Evolutionary conservation across 495 filamentous ascomycete genomes (phyloP).

Genomic region (Talaromyces proteolyticus): DNA sequence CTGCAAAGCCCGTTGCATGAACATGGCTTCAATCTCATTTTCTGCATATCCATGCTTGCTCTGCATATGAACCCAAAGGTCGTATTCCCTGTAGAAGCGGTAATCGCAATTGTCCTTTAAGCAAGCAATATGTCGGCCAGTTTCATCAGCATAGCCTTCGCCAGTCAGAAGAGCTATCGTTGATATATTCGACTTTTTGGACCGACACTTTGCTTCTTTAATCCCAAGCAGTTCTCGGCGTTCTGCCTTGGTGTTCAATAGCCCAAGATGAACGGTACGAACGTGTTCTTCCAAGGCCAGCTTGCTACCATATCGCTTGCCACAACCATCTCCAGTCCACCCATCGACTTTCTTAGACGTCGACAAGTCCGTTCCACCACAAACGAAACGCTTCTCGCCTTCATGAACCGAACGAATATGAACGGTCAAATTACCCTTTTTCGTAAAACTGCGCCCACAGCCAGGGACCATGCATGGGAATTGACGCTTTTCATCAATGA

Average conservation of each 20-base stretch:
- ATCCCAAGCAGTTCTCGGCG: conserved; percentile 32
- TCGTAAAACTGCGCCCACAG: conserved; percentile 70
- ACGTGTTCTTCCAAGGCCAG: conserved; percentile 76
- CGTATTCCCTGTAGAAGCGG: conserved; percentile 61
- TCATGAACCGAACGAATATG: conserved; percentile 75
- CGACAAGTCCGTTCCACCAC: conserved; percentile 58
- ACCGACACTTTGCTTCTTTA: conserved; percentile 15
- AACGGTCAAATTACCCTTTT: conserved; percentile 68
- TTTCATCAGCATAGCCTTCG: conserved; percentile 47
- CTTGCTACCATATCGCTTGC: conserved; percentile 61
- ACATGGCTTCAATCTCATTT: conserved; percentile 44
- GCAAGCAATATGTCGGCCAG: conserved; percentile 50
- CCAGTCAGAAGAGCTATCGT: conserved; percentile 52
- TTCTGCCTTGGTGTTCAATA: conserved; percentile 38
- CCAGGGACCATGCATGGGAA: conserved; percentile 57
- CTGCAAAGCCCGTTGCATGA: conserved; percentile 33
- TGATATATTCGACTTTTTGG: conserved; percentile 15
- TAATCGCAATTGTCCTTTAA: conserved; percentile 44
- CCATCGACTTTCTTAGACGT: conserved; percentile 47
- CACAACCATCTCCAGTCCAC: conserved; percentile 68
- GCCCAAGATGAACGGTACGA: conserved; percentile 64
- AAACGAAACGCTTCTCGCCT: conserved; percentile 61
- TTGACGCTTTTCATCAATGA: conserved; percentile 54
- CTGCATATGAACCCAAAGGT: conserved; percentile 61
- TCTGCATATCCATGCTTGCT: conserved; percentile 43